Percentiles rank a stretch among this genome's conserved stretches.
These are phyloP conservation scores for Boehmeria nivea DNA, from an alignment of 306 rosid genomes.

Conservation along the genomic window DNA sequence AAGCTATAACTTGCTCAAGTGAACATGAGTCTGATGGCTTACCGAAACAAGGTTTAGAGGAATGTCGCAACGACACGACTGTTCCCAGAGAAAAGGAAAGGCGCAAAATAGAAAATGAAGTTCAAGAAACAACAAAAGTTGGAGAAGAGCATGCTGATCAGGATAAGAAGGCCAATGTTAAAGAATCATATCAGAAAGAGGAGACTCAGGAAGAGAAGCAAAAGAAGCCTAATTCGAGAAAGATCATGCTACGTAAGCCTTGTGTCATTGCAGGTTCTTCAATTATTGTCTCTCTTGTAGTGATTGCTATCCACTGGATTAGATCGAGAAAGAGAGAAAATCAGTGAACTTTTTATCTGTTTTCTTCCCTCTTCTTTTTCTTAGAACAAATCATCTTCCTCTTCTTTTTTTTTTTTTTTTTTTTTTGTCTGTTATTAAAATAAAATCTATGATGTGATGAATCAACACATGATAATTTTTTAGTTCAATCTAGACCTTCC, in stretches of 20 bases:
- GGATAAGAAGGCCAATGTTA: background rate
- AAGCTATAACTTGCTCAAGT: background rate
- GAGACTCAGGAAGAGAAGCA: slow-evolving; percentile 12
- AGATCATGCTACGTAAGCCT: slow-evolving; percentile 30
- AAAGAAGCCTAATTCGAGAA: slow-evolving; percentile 8
- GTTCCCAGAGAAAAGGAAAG: slow-evolving; percentile 9
- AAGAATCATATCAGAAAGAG: background rate
- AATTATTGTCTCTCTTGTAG: slow-evolving; percentile 35
- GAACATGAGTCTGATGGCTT: background rate
- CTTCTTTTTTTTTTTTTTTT: slow-evolving; percentile 9
- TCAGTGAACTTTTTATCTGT: slow-evolving; percentile 8
- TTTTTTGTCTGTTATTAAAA: background rate
- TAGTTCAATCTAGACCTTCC: too few relatives aligned
- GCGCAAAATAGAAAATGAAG: slow-evolving; percentile 1
- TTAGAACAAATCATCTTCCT: too few relatives aligned
- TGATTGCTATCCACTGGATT: slow-evolving; percentile 27
- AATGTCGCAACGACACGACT: slow-evolving; percentile 2
- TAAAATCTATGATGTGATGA: background rate
- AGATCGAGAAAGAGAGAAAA: slow-evolving; percentile 30
- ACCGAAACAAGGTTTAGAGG: slow-evolving; percentile 2
- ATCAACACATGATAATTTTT: background rate
- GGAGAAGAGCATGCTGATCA: background rate
- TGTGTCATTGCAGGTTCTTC: slow-evolving; percentile 52
- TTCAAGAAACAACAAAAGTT: background rate
- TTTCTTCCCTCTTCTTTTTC: too few relatives aligned